Conservation (phyloP, 495 filamentous ascomycete genomes). For the Talaromyces proteolyticus region DNA sequence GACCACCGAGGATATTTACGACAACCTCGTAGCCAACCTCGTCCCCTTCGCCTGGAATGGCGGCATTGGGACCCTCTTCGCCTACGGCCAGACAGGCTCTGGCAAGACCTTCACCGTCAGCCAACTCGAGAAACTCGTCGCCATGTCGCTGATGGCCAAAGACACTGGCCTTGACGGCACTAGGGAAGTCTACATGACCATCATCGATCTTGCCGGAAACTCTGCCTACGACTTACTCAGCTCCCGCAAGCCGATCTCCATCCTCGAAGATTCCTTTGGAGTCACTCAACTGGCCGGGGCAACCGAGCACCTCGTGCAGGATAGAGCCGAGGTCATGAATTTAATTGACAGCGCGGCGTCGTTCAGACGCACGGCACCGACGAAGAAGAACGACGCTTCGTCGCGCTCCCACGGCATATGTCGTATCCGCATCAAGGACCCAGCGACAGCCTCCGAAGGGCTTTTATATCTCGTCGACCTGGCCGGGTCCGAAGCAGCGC, state of each 20-base stretch:
- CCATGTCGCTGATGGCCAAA: conserved; percentile 17
- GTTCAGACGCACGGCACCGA: conserved; percentile 19
- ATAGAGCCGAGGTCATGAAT: conserved; percentile 11
- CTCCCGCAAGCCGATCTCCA: conserved; percentile 11
- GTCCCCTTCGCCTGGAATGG: conserved; percentile 24
- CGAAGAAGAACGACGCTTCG: conserved; percentile 36
- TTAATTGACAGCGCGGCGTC: conserved; percentile 16
- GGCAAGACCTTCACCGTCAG: conserved; percentile 40
- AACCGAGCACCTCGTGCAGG: conserved; percentile 10
- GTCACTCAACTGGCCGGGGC: conserved; percentile 20
- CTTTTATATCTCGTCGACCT: conserved; percentile 40
- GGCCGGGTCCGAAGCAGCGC: conserved; percentile 35
- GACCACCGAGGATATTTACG: conserved; percentile 17
- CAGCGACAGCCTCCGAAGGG: conserved; percentile 21
- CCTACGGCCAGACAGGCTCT: conserved; percentile 42
- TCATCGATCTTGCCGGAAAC: conserved; percentile 26
- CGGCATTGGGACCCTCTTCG: conserved; percentile 29
- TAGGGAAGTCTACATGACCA: conserved; percentile 18
- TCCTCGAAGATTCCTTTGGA: conserved; percentile 26
- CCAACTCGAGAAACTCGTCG: conserved; percentile 18
- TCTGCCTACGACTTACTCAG: conserved; percentile 24
- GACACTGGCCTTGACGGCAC: conserved; percentile 14
- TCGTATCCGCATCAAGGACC: conserved; percentile 35
- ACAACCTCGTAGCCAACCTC: conserved; percentile 15
- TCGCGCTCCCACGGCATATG: conserved; percentile 44